Percentiles rank a stretch among this genome's conserved stretches.
Evolutionary conservation across 1,284 basidiomycete genomes (phyloP).

Genomic region (Trametes sp.): DNA sequence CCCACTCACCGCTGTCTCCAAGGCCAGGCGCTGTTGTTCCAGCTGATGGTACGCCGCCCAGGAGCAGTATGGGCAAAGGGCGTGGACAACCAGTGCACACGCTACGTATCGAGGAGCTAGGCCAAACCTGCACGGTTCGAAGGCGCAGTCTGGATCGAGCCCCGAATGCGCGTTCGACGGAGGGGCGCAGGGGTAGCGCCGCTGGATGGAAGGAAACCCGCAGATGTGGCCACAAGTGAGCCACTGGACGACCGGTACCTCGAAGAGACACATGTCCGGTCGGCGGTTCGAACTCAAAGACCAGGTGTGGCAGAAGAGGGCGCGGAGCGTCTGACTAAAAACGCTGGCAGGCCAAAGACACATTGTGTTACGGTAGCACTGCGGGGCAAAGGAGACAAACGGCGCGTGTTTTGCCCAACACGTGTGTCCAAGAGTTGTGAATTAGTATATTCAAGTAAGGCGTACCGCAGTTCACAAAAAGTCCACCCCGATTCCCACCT

Average conservation of each 20-base stretch:
- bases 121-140: neutral
- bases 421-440: neutral
- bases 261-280: slow-evolving; percentile 9
- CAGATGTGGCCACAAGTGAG: slow-evolving; percentile 8
- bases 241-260: slow-evolving; percentile 14
- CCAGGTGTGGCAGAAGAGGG: no score
- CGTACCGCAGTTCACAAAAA: slow-evolving; percentile 59
- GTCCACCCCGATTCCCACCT: slow-evolving; percentile 93
- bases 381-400: neutral
- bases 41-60: neutral
- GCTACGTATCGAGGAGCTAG: neutral
- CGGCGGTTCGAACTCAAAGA: neutral
- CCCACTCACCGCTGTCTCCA: neutral
- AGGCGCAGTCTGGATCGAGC: no score
- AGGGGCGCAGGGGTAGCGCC: neutral
- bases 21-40: neutral
- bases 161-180: no score
- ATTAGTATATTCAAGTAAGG: slow-evolving; percentile 27
- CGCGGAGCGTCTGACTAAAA: no score
- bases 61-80: slow-evolving; percentile 7
- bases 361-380: neutral
- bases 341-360: neutral
- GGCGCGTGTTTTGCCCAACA: neutral
- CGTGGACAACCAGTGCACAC: neutral
- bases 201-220: neutral